Evolutionary conservation across 2,329 filamentous ascomycete genomes (phyloP).

Genomic region (Helotiales sp.): DNA sequence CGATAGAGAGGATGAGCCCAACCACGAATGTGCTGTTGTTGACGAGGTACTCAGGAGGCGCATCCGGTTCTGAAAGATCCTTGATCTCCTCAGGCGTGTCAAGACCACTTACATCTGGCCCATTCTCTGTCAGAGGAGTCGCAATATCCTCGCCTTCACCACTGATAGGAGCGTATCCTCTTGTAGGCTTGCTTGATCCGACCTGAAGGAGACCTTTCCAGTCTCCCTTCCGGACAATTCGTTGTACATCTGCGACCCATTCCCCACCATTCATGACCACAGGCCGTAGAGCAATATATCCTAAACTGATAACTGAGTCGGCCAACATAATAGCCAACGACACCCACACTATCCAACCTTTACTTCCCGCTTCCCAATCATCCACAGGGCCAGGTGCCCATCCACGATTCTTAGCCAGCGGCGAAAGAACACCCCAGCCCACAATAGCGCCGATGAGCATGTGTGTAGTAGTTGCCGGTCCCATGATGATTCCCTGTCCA

Average conservation of each 20-base stretch:
- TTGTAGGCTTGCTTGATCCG: constrained; percentile 24
- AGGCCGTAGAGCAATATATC: constrained; percentile 74
- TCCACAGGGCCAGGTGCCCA: constrained; percentile 89
- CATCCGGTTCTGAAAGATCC: constrained; percentile 65
- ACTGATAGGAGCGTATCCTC: constrained; percentile 39
- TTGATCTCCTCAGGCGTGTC: constrained; percentile 31
- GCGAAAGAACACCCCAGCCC: constrained; percentile 90
- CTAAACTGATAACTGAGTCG: constrained; percentile 86
- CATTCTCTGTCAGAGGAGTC: constrained; percentile 25
- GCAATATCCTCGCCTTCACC: constrained; percentile 32
- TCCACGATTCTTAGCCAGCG: constrained; percentile 79
- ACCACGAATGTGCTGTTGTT: constrained; percentile 71
- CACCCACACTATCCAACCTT: constrained; percentile 98
- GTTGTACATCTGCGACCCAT: constrained; percentile 44
- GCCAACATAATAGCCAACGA: constrained; percentile 96
- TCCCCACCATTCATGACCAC: constrained; percentile 53
- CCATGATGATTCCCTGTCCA: constrained; percentile 98
- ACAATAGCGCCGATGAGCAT: constrained; percentile 91
- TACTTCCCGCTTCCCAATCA: constrained; percentile 91
- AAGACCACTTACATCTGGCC: constrained; percentile 10
- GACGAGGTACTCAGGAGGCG: constrained; percentile 82
- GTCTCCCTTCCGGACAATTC: constrained; percentile 36
- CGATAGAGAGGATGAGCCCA: constrained; percentile 76
- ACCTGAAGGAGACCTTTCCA: constrained; percentile 40
- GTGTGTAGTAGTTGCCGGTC: constrained; percentile 89